Conservation (phyloP, 2,329 filamentous ascomycete genomes). For the Aaosphaeria pasadenensis region DNA sequence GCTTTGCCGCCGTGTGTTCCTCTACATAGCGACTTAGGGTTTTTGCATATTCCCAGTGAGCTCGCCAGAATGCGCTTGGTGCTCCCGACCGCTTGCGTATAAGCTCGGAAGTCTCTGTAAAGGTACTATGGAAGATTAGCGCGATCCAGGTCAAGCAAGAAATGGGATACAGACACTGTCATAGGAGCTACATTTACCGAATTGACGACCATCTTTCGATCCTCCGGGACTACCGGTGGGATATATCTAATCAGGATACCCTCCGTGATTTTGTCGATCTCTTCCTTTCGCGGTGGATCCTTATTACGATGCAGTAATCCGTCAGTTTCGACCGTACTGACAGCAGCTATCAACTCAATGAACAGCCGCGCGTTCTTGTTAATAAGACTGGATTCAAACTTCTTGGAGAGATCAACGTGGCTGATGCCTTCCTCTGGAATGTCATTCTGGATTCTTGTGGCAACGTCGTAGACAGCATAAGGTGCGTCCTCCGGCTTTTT, state of each 20-base stretch:
- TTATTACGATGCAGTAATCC: not conserved
- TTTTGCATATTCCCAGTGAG: not conserved
- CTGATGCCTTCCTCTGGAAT: not conserved
- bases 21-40: constrained; percentile 10
- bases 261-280: not conserved
- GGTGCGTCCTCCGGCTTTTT: too few relatives aligned
- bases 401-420: not conserved
- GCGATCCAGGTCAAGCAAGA: not conserved
- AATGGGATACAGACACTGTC: not conserved
- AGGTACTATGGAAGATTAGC: not conserved
- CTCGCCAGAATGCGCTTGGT: too few relatives aligned
- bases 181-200: not conserved
- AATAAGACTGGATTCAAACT: not conserved
- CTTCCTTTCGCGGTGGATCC: not conserved
- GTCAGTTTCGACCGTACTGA: not conserved
- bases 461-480: not conserved
- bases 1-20: constrained; percentile 9
- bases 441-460: not conserved
- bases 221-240: not conserved
- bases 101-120: not conserved
- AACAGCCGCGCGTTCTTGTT: not conserved
- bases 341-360: not conserved
- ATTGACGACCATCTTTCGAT: not conserved
- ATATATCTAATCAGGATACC: not conserved
- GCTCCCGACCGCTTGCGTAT: constrained; percentile 1